Conservation (phyloP, 257 asterid genomes). For the Striga asiatica region DNA sequence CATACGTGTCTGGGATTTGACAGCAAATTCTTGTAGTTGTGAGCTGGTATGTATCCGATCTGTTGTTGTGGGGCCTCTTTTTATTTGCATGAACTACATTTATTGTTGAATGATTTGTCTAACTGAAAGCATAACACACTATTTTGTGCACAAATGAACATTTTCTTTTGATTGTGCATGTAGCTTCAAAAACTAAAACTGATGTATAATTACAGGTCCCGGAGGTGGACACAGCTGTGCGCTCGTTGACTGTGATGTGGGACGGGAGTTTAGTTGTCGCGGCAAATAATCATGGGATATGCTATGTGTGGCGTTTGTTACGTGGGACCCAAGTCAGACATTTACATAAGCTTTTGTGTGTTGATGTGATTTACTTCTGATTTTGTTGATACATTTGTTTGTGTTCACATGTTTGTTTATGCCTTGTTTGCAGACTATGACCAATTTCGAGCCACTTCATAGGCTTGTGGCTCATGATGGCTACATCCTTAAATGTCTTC, state of each 20-base stretch:
- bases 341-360: not conserved
- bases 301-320: slow-evolving; percentile 90
- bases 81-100: not conserved
- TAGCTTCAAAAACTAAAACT: not conserved
- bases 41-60: slow-evolving; percentile 79
- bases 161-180: too few relatives aligned
- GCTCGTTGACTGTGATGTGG: slow-evolving; percentile 97
- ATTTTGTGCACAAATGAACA: not conserved
- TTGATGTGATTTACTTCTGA: not conserved
- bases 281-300: slow-evolving; percentile 85
- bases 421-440: slow-evolving; percentile 65
- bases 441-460: slow-evolving; percentile 95
- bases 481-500: slow-evolving; percentile 87
- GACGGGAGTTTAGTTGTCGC: slow-evolving; percentile 97
- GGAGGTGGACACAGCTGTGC: slow-evolving; percentile 90
- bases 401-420: slow-evolving; percentile 1
- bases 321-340: slow-evolving; percentile 68
- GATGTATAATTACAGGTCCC: slow-evolving; percentile 50
- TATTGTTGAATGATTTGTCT: not conserved
- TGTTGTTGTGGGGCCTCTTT: too few relatives aligned
- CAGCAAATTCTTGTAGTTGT: slow-evolving; percentile 97
- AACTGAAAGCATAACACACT: not conserved
- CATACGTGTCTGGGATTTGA: slow-evolving; percentile 97
- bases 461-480: slow-evolving; percentile 91
- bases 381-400: not conserved